Evolutionary conservation across 2,329 filamentous ascomycete genomes (phyloP), one percentile per base, ranked within the genome.

Genomic region (Colletotrichum sp.): DNA sequence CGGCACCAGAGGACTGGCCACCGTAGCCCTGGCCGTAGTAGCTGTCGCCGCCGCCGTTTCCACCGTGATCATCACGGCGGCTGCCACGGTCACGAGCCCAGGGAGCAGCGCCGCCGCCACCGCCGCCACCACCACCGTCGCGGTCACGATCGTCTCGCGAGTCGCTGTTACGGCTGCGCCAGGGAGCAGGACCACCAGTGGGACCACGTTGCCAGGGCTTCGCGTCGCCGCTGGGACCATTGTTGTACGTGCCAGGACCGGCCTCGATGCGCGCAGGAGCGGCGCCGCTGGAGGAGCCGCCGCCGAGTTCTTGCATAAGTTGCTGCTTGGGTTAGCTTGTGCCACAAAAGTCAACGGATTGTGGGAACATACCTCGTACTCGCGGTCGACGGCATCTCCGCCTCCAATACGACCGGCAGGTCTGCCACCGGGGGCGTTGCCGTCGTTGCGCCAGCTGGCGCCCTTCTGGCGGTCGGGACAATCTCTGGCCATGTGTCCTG

Each of bases 401-500:
- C 90, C 90, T 77, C 93, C 94, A 82, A 96, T 91, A 77, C 90
- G 91, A 80, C 92, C 93, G 84, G 91, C 91, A n/a, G 73, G 73
- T 66, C 71, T 68, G 80, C 90, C 88, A 12, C 85, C 85, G 13
- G 30, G 58, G 74, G 87, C 87, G 13, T 22, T 30, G 75, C 91
- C 91, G 80, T 94, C 92, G 82, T 98, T 98, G 81, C 97, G 96
- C 95, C 95, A 98, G 85, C 94, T 96, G 61, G 93, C 92, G 81
- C 97, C 97, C 83, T 95, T 93, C 88, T 97, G 95, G 83, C 97
- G 91, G 82, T 99, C 97, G 61, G 96, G 96, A 91, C 97, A 99
- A 87, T 99, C 97, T 80, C 96, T 94, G 79, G 96, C 97, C 96
- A 99, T 98, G 81, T 99, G 97, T 25, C 97, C 97, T 78, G 97